Percentiles rank a stretch among this genome's conserved stretches.
phyloP scores from a whole-genome alignment of 257 asterid species.

The Handroanthus guayacan region DNA sequence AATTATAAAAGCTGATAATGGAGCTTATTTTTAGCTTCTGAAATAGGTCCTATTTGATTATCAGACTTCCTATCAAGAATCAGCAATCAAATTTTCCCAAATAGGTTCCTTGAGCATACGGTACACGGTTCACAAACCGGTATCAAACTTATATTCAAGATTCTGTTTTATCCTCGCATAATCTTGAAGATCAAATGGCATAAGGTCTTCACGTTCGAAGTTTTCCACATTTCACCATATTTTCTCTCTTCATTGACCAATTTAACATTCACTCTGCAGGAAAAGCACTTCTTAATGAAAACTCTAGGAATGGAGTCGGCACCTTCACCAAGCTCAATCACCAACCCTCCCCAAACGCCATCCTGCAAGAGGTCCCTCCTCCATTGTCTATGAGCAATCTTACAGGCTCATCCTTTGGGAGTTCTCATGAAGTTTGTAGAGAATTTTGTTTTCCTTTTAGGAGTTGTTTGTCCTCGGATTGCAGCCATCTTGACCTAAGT shows the following conservation, averaged over 20 bases:
- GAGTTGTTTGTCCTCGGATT: slow-evolving; percentile 47
- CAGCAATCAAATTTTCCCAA: too few species aligned
- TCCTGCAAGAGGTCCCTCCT: slow-evolving; percentile 94
- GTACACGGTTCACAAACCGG: too few species aligned
- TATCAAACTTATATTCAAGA: too few species aligned
- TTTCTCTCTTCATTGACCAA: slow-evolving; percentile 16
- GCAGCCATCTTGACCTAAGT: slow-evolving; percentile 67
- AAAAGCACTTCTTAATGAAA: slow-evolving; percentile 81
- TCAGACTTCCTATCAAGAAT: too few species aligned
- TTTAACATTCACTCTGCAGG: slow-evolving; percentile 58
- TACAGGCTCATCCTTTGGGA: slow-evolving; percentile 24
- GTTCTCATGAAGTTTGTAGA: slow-evolving; percentile 42
- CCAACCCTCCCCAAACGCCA: slow-evolving; percentile 69
- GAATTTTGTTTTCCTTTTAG: slow-evolving; percentile 43
- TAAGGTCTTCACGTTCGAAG: not conserved
- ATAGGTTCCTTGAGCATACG: too few species aligned
- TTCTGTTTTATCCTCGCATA: too few species aligned
- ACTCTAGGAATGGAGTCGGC: slow-evolving; percentile 81
- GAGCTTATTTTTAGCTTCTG: too few species aligned
- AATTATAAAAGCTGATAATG: too few species aligned
- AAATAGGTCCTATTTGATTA: too few species aligned
- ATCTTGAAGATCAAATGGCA: not conserved
- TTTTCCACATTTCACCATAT: slow-evolving; percentile 7
- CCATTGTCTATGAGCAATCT: slow-evolving; percentile 68
- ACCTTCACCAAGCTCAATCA: slow-evolving; percentile 50